Evolutionary conservation across 192 early-diverging fungal genomes (phyloP).

Genomic region (Coemansia erecta): DNA sequence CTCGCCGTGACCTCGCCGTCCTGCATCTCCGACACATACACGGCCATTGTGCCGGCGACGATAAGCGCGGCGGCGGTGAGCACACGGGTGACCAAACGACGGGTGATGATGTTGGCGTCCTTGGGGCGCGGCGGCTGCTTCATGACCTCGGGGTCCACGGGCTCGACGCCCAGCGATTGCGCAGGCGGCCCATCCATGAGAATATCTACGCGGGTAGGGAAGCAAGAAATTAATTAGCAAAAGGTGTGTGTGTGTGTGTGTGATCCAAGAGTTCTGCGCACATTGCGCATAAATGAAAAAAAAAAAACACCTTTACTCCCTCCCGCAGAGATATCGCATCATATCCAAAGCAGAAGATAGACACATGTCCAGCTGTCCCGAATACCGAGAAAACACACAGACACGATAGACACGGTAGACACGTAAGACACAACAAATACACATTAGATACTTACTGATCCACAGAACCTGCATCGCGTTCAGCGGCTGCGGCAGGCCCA

Average conservation of each 20-base stretch:
- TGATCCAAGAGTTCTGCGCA: too few species aligned
- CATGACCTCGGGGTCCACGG: constrained; percentile 90
- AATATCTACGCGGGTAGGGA: constrained; percentile 65
- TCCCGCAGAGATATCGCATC: too few species aligned
- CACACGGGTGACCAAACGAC: constrained; percentile 68
- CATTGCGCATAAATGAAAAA: too few species aligned
- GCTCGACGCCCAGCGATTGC: constrained; percentile 94
- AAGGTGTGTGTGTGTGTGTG: too few species aligned
- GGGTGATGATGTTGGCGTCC: constrained; percentile 77
- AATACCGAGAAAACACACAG: too few species aligned
- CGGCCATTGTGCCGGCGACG: constrained; percentile 79
- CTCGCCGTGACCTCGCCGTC: constrained; percentile 68
- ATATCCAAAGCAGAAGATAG: too few species aligned
- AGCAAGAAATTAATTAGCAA: constrained; percentile 1
- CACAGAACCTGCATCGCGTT: constrained; percentile 99
- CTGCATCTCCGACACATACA: constrained; percentile 76
- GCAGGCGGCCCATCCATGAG: constrained; percentile 98
- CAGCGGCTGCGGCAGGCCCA: constrained; percentile 85
- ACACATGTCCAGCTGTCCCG: too few species aligned
- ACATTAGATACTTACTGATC: constrained; percentile 89
- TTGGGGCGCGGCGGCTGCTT: constrained; percentile 77
- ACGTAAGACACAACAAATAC: too few species aligned
- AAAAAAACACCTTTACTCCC: too few species aligned
- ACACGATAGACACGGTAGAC: too few species aligned
- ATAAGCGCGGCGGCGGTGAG: constrained; percentile 77